A percentile compares a stretch with the other conserved stretches of the same genome.
Conservation (phyloP, 495 filamentous ascomycete species). For the Hyaloscypha hepaticicola region DNA sequence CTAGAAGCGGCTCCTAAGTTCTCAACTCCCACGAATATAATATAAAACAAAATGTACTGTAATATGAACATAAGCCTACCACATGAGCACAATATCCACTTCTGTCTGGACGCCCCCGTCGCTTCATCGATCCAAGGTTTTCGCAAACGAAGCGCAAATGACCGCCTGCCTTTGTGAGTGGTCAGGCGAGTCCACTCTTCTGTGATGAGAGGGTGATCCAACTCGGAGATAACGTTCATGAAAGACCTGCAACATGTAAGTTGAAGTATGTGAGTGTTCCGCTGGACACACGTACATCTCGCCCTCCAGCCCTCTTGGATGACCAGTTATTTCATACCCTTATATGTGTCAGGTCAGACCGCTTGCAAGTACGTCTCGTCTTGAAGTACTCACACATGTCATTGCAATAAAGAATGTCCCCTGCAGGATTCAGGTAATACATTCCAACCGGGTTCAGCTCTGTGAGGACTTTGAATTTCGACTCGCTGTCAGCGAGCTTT, state of each 20-base stretch:
- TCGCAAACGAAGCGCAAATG: constrained; percentile 21
- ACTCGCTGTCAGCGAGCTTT: constrained; percentile 27
- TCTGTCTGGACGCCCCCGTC: constrained; percentile 23
- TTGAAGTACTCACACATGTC: constrained; percentile 25
- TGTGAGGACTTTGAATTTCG: constrained; percentile 26
- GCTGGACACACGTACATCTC: constrained; percentile 18
- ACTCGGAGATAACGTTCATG: constrained; percentile 28
- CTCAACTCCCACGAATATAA: not conserved
- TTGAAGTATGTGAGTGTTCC: not conserved
- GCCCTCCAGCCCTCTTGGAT: constrained; percentile 26
- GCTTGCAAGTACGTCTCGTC: not conserved
- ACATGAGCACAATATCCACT: constrained; percentile 25
- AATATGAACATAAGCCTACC: not conserved
- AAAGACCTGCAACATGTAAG: constrained; percentile 9
- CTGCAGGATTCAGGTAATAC: constrained; percentile 25
- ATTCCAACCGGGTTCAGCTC: constrained; percentile 28
- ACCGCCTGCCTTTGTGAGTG: constrained; percentile 17
- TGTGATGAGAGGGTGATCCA: constrained; percentile 19
- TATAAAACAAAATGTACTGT: not conserved
- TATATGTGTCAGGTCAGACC: not conserved
- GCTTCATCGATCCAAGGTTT: constrained; percentile 26
- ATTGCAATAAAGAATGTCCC: constrained; percentile 29
- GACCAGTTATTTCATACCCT: constrained; percentile 31
- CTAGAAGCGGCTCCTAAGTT: too few relatives aligned
- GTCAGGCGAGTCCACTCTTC: constrained; percentile 23